phyloP scores from a whole-genome alignment of 1,284 basidiomycete genomes.

The Pseudozyma hubeiensis region DNA sequence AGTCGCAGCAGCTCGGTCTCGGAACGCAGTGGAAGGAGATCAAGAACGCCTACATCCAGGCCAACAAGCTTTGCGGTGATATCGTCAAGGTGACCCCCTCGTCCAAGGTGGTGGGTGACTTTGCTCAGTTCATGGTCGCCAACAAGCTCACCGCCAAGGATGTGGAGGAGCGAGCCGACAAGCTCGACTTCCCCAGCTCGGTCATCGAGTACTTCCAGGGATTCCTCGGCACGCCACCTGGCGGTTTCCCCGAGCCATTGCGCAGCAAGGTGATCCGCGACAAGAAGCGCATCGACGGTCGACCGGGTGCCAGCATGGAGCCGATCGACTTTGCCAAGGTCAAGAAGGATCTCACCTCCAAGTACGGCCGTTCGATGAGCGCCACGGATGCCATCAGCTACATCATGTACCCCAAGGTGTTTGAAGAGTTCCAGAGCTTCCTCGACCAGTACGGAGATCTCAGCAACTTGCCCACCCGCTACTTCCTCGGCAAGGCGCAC shows the following conservation, averaged over 20 bases:
- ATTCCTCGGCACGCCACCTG: constrained; percentile 80
- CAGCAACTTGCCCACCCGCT: constrained; percentile 83
- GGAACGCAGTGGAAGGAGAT: constrained; percentile 98
- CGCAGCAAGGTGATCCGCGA: constrained; percentile 91
- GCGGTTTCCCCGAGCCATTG: constrained; percentile 97
- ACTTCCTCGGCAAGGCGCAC: constrained; percentile 92
- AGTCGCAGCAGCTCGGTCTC: constrained; percentile 95
- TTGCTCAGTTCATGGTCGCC: constrained; percentile 95
- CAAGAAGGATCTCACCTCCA: constrained; percentile 89
- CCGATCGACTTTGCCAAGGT: constrained; percentile 96
- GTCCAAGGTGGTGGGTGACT: constrained; percentile 98
- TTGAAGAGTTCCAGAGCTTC: constrained; percentile 96
- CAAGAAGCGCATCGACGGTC: constrained; percentile 90
- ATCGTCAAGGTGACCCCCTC: constrained; percentile 99
- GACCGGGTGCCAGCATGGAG: constrained; percentile 87
- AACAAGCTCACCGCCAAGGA: constrained; percentile 89
- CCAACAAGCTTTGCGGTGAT: constrained; percentile 83
- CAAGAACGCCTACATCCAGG: constrained; percentile 92
- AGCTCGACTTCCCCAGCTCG: constrained; percentile 92
- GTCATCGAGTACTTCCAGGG: constrained; percentile 75
- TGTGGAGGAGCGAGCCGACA: constrained; percentile 84
- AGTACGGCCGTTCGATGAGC: constrained; percentile 93
- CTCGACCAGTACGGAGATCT: constrained; percentile 95
- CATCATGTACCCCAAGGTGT: constrained; percentile 96
- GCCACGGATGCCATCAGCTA: constrained; percentile 86